phyloP scores from a whole-genome alignment of 169 alveolate species.

The Plasmodium sp. region DNA sequence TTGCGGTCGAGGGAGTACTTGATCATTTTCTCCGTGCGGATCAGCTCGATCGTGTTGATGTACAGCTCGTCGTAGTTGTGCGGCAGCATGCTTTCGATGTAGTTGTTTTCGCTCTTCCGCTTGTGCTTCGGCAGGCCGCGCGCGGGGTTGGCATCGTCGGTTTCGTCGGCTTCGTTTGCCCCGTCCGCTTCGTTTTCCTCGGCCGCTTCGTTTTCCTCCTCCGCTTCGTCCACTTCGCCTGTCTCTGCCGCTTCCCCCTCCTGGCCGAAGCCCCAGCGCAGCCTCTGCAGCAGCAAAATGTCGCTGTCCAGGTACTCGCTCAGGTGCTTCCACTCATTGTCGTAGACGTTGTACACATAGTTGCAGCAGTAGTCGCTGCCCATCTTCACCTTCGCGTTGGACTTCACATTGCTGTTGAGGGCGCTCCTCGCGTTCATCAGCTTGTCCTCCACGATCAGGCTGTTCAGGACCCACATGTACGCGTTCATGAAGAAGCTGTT shows the following conservation, averaged over 20 bases:
- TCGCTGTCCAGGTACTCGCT: conserved; percentile 60
- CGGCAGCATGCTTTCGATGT: conserved; percentile 67
- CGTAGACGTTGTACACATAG: conserved; percentile 45
- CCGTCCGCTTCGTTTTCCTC: neutral
- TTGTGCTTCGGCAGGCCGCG: neutral
- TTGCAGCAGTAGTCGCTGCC: conserved; percentile 70
- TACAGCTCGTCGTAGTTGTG: conserved; percentile 63
- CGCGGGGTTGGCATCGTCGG: neutral
- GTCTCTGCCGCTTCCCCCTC: neutral
- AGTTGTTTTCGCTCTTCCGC: conserved; percentile 20
- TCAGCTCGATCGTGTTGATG: conserved; percentile 60
- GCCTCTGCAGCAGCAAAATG: conserved; percentile 33
- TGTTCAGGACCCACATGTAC: conserved; percentile 97
- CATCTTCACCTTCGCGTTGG: conserved; percentile 65
- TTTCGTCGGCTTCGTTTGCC: neutral
- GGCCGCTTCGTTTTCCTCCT: neutral
- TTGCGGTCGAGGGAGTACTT: conserved; percentile 48
- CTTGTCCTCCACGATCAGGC: conserved; percentile 93
- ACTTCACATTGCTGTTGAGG: conserved; percentile 81
- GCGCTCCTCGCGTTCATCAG: conserved; percentile 83
- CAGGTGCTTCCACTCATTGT: conserved; percentile 68
- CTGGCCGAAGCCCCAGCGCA: conserved; percentile 29
- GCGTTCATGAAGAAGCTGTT: conserved; percentile 95
- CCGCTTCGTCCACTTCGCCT: neutral
- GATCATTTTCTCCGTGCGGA: conserved; percentile 66